Evolutionary conservation across 2,329 filamentous ascomycete genomes (phyloP), one percentile per base, ranked within the genome.

Genomic region (Apiospora phragmitis): DNA sequence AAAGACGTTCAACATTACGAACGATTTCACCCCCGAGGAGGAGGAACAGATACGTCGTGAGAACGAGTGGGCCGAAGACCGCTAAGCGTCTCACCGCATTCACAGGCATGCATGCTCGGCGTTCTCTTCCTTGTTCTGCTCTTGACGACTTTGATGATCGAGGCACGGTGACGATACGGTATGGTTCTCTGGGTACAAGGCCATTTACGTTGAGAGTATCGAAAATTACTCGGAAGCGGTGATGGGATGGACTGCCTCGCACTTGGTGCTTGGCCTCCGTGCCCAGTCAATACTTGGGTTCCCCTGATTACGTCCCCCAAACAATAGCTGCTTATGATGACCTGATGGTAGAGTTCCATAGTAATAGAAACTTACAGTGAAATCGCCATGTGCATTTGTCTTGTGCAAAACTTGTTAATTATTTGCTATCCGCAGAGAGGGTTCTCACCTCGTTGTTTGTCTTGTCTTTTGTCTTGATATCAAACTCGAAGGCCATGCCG

Each of bases 1-100:
- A 68, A 99, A 98, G 89, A 99, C 96, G 0, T 99, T 99, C 87
- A 99, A 99, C 86, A 99, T 99, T 79, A 96, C 97, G 79, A 99
- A 99, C 78, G 96, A 99, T 83, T 99, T 99, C 85, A 98, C 96
- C 0, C 94, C 95, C 2, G 96, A 99, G 83, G 96, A 99, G 85
- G 96, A 99, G 83, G 96, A 99, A 80, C 96, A 99, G 88, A 99
- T 96, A 74, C 92, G 93, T 70, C 90, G 93, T 4, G 93, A 96
- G 87, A 96, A 96, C 81, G 93, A 96, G 84, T 96, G 93, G 93
- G 93, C 93, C 65, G 93, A 96, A 86, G 93, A 96, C 76, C 90
- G 91, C 77, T 93, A 87, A 86, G 75, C n/a, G 32, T n/a, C 18
- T 0, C 18, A 4, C 32, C 2, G 32, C 32, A 7, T 62, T 38